These are phyloP conservation scores for Arabis alpina DNA, from an alignment of 345 rosid species.

Conservation along the genomic window DNA sequence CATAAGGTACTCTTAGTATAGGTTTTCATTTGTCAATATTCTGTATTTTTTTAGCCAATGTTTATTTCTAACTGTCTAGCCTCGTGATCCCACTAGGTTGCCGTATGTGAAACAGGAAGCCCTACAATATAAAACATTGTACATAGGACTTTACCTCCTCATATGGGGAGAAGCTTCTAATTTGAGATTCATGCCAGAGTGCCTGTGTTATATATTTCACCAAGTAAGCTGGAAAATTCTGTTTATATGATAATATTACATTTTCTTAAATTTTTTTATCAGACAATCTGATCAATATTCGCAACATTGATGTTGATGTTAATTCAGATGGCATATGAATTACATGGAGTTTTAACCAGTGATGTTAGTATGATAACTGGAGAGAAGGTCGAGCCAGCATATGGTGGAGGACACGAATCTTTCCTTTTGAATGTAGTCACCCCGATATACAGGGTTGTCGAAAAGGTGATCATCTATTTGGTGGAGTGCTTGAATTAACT, in stretches of 20 bases:
- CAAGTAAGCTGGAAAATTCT: slow-evolving; percentile 61
- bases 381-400: slow-evolving; percentile 63
- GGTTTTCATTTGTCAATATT: not conserved
- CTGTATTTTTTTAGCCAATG: slow-evolving; percentile 8
- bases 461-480: slow-evolving; percentile 51
- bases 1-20: slow-evolving; percentile 56
- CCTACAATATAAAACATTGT: slow-evolving; percentile 80
- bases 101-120: slow-evolving; percentile 78
- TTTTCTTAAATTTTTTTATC: slow-evolving; percentile 13
- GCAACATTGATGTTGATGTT: slow-evolving; percentile 29
- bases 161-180: slow-evolving; percentile 99
- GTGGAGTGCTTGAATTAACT: slow-evolving; percentile 17
- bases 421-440: slow-evolving; percentile 78
- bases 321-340: slow-evolving; percentile 85
- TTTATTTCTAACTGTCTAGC: slow-evolving; percentile 29
- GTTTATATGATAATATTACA: slow-evolving; percentile 13
- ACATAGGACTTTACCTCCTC: slow-evolving; percentile 90
- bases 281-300: slow-evolving; percentile 10
- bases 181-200: slow-evolving; percentile 94
- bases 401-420: slow-evolving; percentile 68
- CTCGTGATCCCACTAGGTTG: slow-evolving; percentile 57
- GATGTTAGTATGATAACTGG: slow-evolving; percentile 61
- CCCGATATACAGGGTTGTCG: slow-evolving; percentile 76
- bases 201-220: slow-evolving; percentile 91
- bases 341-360: slow-evolving; percentile 70